Base-by-base conservation (phyloP, 2,329 filamentous ascomycete species). In the Colletotrichum falcatum region DNA sequence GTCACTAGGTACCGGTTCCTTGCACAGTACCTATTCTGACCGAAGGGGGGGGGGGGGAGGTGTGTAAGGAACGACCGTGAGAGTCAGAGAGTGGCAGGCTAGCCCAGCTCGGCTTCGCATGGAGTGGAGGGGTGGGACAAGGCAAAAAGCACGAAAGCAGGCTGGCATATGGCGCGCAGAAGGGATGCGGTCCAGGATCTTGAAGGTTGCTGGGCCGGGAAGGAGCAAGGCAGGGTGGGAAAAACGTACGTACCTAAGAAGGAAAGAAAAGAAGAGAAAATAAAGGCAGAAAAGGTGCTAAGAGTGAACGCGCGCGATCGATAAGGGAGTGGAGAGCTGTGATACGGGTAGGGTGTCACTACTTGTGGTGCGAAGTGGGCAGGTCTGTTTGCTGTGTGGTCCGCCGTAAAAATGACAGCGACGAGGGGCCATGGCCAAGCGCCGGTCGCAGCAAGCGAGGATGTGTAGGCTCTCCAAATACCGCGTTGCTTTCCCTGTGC, bases 111-210 rank as follows among this genome's bases (percentile, higher is more conserved):
- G 64, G 68, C 59, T 68, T 53, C 64, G 59, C 59, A n/a, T n/a
- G 64, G 67, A 51, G 63, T 51, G 49, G 59, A 68, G 64, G 64
- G 54, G 65, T 69, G 23, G 61, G 61, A 70, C 56, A 61, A 65
- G 65, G 65, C 56, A 66, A 62, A 71, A 61, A 67, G 66, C 70
- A 72, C 70, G 72, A 66, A 73, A 73, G 73, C 65, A 64, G 71
- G 71, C 61, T 68, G 68, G 51, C 48, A 65, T 33, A 74, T 72
- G 71, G 71, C 71, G 62, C 72, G 59, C 68, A 67, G 64, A 63
- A 53, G 51, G 35, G 58, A 58, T 30, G 39, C 39, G 39, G 58
- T 39, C 59, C 53, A 26, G 68, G 64, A 62, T 68, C 64, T 62
- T 42, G 49, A 61, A 54, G 55, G 62, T 28, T 63, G 60, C 59